phyloP scores from a whole-genome alignment of 768 basidiomycete species.

The Hericium rajendrae region DNA sequence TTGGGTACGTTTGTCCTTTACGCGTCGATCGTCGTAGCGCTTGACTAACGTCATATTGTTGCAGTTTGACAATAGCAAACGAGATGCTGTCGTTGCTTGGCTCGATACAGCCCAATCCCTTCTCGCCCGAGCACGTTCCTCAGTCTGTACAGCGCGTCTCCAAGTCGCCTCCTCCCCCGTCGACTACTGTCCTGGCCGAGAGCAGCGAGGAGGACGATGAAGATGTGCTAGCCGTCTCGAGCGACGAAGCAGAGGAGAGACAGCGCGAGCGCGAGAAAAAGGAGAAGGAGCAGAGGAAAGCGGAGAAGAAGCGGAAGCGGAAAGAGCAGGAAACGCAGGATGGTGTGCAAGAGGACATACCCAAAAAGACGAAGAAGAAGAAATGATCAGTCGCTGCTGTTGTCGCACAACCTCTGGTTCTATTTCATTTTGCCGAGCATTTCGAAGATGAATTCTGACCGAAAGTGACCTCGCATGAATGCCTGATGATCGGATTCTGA shows the following conservation, averaged over 20 bases:
- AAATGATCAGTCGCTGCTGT: conserved; percentile 8
- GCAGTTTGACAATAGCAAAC: conserved; percentile 79
- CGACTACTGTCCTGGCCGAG: conserved; percentile 12
- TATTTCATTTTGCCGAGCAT: background rate
- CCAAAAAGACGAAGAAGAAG: conserved; percentile 20
- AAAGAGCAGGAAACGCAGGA: conserved; percentile 13
- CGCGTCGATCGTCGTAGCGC: background rate
- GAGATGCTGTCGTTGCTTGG: conserved; percentile 89
- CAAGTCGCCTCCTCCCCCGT: conserved; percentile 14
- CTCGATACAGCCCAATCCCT: conserved; percentile 69
- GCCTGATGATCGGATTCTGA: background rate
- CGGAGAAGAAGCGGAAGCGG: conserved; percentile 18
- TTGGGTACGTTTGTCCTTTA: conserved; percentile 51
- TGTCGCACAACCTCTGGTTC: background rate
- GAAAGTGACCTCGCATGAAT: background rate
- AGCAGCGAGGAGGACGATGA: conserved; percentile 21
- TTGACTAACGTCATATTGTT: background rate
- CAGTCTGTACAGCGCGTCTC: conserved; percentile 19
- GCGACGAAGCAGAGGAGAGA: conserved; percentile 20
- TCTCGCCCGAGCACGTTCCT: conserved; percentile 49
- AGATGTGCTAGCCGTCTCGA: conserved; percentile 24
- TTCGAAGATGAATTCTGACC: too few relatives aligned
- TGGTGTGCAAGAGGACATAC: conserved; percentile 16
- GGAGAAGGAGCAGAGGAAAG: conserved; percentile 18
- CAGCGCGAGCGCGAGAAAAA: conserved; percentile 15